Conservation (phyloP, 345 rosid genomes). For the Noccaea caerulescens region DNA sequence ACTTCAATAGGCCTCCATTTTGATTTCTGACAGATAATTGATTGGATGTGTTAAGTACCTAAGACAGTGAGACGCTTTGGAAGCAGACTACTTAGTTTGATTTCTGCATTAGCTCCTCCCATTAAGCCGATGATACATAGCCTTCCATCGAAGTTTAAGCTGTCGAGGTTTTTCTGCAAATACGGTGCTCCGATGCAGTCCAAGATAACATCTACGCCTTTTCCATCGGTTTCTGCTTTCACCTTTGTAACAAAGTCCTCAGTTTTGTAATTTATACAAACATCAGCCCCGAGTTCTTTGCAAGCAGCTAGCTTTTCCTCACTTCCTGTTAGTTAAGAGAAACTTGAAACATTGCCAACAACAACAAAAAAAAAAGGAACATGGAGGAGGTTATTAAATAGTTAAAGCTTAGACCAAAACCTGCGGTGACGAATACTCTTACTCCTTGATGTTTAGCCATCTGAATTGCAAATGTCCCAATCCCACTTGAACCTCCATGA, state of each 20-base stretch:
- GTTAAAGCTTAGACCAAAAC: conserved; percentile 44
- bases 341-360: conserved; percentile 23
- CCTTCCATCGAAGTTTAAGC: conserved; percentile 84
- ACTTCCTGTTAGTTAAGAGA: conserved; percentile 50
- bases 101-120: conserved; percentile 69
- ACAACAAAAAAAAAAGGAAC: background rate
- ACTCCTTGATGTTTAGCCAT: conserved; percentile 71
- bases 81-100: conserved; percentile 58
- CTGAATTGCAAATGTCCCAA: conserved; percentile 91
- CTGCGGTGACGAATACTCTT: conserved; percentile 86
- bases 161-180: conserved; percentile 72
- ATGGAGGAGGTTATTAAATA: conserved; percentile 2
- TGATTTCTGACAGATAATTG: background rate
- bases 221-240: conserved; percentile 83
- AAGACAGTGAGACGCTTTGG: conserved; percentile 85
- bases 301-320: conserved; percentile 81
- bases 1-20: background rate
- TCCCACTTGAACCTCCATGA: conserved; percentile 97
- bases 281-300: conserved; percentile 89
- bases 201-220: conserved; percentile 91
- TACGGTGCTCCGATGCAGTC: conserved; percentile 85
- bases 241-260: conserved; percentile 85
- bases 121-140: conserved; percentile 74
- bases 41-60: conserved; percentile 52
- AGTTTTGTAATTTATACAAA: conserved; percentile 86